Evolutionary conservation across 2,329 filamentous ascomycete species (phyloP).

Genomic region (Fusarium chaquense): DNA sequence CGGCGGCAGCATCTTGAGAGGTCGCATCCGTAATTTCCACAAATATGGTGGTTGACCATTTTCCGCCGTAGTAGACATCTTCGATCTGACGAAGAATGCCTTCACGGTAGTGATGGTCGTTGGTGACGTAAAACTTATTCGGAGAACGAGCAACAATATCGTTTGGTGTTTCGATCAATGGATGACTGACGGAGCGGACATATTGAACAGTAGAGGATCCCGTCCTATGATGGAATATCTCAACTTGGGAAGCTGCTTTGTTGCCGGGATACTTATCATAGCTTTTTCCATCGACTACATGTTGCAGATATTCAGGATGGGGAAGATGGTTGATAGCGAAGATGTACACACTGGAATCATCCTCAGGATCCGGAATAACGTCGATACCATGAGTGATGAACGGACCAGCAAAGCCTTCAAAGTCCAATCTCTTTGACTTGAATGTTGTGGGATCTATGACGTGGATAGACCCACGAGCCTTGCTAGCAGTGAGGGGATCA

Average conservation of each 20-base stretch:
- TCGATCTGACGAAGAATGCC: constrained; percentile 63
- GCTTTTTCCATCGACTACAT: constrained; percentile 6
- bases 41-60: constrained; percentile 64
- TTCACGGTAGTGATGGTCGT: constrained; percentile 67
- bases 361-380: constrained; percentile 63
- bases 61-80: constrained; percentile 54
- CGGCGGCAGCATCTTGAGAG: constrained; percentile 39
- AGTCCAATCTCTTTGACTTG: constrained; percentile 50
- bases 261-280: constrained; percentile 37
- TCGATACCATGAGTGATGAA: constrained; percentile 73
- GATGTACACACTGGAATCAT: constrained; percentile 63
- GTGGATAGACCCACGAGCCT: constrained; percentile 60
- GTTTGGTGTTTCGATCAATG: constrained; percentile 68
- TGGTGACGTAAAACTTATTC: constrained; percentile 67
- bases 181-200: constrained; percentile 65
- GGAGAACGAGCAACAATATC: constrained; percentile 64
- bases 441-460: constrained; percentile 62
- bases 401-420: constrained; percentile 64
- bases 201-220: constrained; percentile 57
- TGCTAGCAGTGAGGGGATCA: constrained; percentile 52
- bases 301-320: constrained; percentile 55
- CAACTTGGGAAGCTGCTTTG: constrained; percentile 65
- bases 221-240: constrained; percentile 67
- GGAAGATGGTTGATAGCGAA: constrained; percentile 71
- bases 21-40: constrained; percentile 52